phyloP scores from a whole-genome alignment of 345 rosid species.

The Eutrema japonicum region DNA sequence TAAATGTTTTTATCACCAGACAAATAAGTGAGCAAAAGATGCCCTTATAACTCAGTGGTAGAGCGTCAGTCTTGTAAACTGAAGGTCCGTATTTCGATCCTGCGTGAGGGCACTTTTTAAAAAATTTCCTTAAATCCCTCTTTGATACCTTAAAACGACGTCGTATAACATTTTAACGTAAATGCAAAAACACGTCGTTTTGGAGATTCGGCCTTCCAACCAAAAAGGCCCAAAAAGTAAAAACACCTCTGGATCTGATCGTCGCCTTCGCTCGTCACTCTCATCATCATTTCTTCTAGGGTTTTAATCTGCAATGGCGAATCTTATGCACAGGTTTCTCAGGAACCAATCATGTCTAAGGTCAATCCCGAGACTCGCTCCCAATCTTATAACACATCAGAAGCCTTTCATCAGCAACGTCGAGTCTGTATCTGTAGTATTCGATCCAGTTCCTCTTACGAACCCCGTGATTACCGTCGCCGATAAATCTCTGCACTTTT shows the following conservation, averaged over 20 bases:
- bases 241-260: neutral
- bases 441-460: constrained; percentile 32
- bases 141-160: neutral
- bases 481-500: constrained; percentile 30
- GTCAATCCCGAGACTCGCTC: constrained; percentile 19
- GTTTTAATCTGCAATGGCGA: constrained; percentile 39
- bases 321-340: constrained; percentile 39
- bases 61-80: constrained; percentile 90
- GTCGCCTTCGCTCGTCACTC: constrained; percentile 21
- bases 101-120: constrained; percentile 61
- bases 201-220: neutral
- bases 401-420: constrained; percentile 23
- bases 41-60: constrained; percentile 91
- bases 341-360: constrained; percentile 39
- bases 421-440: constrained; percentile 2
- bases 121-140: neutral
- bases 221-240: neutral
- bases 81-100: constrained; percentile 82
- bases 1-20: neutral
- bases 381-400: constrained; percentile 24
- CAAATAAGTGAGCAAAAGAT: neutral
- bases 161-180: neutral
- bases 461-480: constrained; percentile 20
- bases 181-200: neutral
- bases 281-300: constrained; percentile 25